Percentiles rank a stretch among this genome's conserved stretches.
phyloP scores from a whole-genome alignment of 1,284 basidiomycete genomes.

The Flammula alnicola region DNA sequence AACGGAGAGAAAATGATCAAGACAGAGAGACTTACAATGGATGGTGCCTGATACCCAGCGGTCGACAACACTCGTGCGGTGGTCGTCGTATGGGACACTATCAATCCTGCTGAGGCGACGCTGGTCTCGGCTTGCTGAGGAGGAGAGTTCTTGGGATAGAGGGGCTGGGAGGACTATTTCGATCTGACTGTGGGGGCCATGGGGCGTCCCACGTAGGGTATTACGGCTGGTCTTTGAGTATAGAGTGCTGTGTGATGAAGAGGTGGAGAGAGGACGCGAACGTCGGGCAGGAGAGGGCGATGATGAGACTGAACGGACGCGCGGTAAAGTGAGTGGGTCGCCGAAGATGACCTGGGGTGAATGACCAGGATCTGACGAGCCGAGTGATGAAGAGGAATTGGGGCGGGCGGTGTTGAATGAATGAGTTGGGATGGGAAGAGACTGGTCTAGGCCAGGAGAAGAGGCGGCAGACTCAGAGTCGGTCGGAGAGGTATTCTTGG shows the following conservation, averaged over 20 bases:
- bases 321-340: too few relatives aligned
- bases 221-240: slow-evolving; percentile 39
- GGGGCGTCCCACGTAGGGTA: slow-evolving; percentile 51
- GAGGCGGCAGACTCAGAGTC: slow-evolving; percentile 16
- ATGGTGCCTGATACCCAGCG: slow-evolving; percentile 1
- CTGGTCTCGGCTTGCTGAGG: too few relatives aligned
- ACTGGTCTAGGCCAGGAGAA: slow-evolving; percentile 19
- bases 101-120: too few relatives aligned
- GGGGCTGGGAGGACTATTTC: slow-evolving; percentile 57
- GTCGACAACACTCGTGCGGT: slow-evolving; percentile 5
- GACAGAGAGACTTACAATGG: not conserved
- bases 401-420: slow-evolving; percentile 26
- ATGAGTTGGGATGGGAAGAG: slow-evolving; percentile 26
- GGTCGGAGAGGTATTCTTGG: slow-evolving; percentile 21
- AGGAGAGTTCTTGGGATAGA: slow-evolving; percentile 21
- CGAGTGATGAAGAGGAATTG: slow-evolving; percentile 29
- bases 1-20: not conserved
- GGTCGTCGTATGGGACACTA: too few relatives aligned
- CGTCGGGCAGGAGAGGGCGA: slow-evolving; percentile 25
- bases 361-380: slow-evolving; percentile 24
- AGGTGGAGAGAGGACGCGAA: slow-evolving; percentile 44
- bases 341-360: too few relatives aligned
- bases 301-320: slow-evolving; percentile 19
- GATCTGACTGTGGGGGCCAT: slow-evolving; percentile 56
- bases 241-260: slow-evolving; percentile 44